phyloP scores from a whole-genome alignment of 192 early-diverging fungal species.

The Backusella westeae region DNA sequence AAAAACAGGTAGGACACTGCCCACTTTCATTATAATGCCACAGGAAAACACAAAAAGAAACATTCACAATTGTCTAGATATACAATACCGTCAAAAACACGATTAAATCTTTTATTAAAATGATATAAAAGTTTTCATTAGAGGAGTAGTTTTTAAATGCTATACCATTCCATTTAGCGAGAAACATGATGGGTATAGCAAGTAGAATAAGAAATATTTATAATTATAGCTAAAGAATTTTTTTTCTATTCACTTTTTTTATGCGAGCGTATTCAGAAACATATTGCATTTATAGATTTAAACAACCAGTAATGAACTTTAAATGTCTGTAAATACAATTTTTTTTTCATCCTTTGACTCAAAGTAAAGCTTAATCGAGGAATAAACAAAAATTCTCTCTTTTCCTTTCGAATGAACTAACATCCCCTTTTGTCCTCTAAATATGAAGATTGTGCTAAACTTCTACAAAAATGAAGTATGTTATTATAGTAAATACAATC shows the following conservation, averaged over 20 bases:
- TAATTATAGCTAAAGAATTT: background rate
- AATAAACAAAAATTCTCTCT: background rate
- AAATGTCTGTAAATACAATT: background rate
- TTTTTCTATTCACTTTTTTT: background rate
- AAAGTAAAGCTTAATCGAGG: background rate
- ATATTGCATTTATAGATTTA: background rate
- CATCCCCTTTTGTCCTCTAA: background rate
- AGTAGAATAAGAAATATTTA: background rate
- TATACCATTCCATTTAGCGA: background rate
- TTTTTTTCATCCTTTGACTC: background rate
- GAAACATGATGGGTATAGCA: background rate
- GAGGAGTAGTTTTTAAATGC: background rate
- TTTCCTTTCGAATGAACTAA: background rate
- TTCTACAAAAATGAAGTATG: background rate
- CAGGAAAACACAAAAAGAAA: background rate
- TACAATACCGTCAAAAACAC: background rate
- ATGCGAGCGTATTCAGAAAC: background rate
- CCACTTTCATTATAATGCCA: background rate
- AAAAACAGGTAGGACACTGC: background rate
- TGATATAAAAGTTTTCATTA: background rate
- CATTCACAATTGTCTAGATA: background rate
- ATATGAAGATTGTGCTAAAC: background rate
- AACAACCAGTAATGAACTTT: background rate
- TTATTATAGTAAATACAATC: background rate
- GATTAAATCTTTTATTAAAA: background rate